These are phyloP conservation scores for Elaeagnus macrophylla DNA, from an alignment of 306 rosid genomes.

Conservation along the genomic window DNA sequence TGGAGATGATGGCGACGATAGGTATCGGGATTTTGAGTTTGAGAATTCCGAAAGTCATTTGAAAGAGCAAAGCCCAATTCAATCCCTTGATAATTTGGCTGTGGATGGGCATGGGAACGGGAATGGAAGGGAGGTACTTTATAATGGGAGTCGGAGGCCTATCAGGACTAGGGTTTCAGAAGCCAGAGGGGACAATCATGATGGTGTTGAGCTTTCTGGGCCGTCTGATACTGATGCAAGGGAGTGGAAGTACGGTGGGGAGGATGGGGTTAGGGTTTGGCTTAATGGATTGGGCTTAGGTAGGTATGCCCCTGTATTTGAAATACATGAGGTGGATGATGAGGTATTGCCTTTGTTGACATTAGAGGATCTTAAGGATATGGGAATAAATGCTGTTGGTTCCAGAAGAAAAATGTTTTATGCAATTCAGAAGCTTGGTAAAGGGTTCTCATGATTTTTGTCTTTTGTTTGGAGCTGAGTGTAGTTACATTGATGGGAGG, in stretches of 20 bases:
- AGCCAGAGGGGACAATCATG: constrained; percentile 49
- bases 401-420: constrained; percentile 78
- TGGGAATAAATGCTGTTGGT: constrained; percentile 90
- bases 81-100: constrained; percentile 66
- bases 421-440: constrained; percentile 88
- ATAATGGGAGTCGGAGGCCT: constrained; percentile 43
- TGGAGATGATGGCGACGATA: constrained; percentile 66
- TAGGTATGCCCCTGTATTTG: constrained; percentile 84
- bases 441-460: constrained; percentile 58
- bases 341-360: constrained; percentile 87
- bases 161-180: constrained; percentile 60
- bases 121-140: constrained; percentile 43
- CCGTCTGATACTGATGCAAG: constrained; percentile 74
- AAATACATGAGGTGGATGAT: constrained; percentile 91
- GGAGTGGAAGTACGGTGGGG: constrained; percentile 64
- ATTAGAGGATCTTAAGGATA: constrained; percentile 81
- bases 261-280: constrained; percentile 88
- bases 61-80: constrained; percentile 62
- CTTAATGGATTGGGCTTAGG: constrained; percentile 82
- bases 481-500: constrained; percentile 13
- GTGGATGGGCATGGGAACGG: constrained; percentile 54
- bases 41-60: constrained; percentile 69
- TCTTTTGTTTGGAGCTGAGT: constrained; percentile 16
- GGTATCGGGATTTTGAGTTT: constrained; percentile 58
- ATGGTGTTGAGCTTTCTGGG: constrained; percentile 67